Percentiles rank a stretch among this genome's conserved stretches.
Evolutionary conservation across 192 early-diverging fungal species (phyloP).

Genomic region (Geranomyces variabilis): DNA sequence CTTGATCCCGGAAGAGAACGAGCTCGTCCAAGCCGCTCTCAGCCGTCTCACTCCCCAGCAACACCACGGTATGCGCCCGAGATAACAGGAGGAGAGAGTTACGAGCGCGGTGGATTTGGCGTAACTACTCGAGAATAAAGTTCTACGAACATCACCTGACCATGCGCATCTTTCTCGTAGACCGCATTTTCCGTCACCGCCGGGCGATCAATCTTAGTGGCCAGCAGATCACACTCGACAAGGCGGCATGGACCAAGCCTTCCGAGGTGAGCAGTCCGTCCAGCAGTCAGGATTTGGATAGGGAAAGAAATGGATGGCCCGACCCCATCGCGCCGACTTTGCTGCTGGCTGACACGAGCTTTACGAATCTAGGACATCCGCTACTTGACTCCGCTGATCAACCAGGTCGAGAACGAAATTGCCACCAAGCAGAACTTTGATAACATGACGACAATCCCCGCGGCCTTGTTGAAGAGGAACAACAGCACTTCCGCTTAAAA

Average conservation of each 20-base stretch:
- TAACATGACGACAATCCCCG: slow-evolving; percentile 46
- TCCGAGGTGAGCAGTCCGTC: slow-evolving; percentile 58
- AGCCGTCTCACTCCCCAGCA: slow-evolving; percentile 73
- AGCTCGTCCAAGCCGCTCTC: slow-evolving; percentile 80
- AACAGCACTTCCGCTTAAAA: slow-evolving; percentile 27
- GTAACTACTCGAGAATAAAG: too few relatives aligned
- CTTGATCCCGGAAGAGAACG: slow-evolving; percentile 82
- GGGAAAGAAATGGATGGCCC: too few relatives aligned
- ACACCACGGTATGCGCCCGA: slow-evolving; percentile 44
- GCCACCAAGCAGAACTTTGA: slow-evolving; percentile 53
- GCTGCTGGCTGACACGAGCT: not conserved
- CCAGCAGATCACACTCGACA: slow-evolving; percentile 69
- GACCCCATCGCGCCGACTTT: too few relatives aligned
- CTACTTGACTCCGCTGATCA: slow-evolving; percentile 82
- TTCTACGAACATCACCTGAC: too few relatives aligned
- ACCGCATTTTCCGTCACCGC: slow-evolving; percentile 79
- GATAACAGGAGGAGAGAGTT: too few relatives aligned
- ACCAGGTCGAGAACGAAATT: slow-evolving; percentile 78
- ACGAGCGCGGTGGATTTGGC: too few relatives aligned
- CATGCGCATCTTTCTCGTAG: slow-evolving; percentile 18
- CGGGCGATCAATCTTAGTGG: slow-evolving; percentile 77
- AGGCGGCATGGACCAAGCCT: slow-evolving; percentile 74
- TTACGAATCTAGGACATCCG: slow-evolving; percentile 63
- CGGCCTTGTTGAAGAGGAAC: slow-evolving; percentile 44
- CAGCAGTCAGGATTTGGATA: too few relatives aligned